phyloP scores from a whole-genome alignment of 805 yeast genomes.

The Martiniozyma abietophila region DNA sequence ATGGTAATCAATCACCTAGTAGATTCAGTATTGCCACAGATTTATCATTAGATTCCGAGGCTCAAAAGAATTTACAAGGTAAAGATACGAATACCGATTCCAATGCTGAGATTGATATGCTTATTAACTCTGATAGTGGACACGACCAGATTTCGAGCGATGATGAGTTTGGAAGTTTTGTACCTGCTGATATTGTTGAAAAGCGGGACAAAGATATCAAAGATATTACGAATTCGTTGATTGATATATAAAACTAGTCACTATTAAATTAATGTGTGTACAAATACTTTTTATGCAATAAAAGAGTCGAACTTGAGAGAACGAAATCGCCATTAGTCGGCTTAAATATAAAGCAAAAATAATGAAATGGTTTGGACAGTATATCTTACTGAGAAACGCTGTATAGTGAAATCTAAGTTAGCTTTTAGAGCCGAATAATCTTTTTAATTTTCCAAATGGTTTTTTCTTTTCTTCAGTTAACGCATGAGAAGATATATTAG shows the following conservation, averaged over 20 bases:
- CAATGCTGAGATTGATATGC: too few species aligned
- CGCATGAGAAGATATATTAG: constrained; percentile 23
- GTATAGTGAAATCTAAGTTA: too few species aligned
- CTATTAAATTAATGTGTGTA: neutral
- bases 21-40: constrained; percentile 11
- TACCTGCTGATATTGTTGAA: constrained; percentile 22
- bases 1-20: too few species aligned
- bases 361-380: too few species aligned
- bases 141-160: too few species aligned
- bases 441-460: constrained; percentile 27
- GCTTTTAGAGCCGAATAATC: constrained; percentile 24
- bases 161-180: constrained; percentile 27
- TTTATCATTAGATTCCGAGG: constrained; percentile 9
- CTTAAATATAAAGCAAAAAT: too few species aligned
- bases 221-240: constrained; percentile 1
- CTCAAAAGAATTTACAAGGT: constrained; percentile 3
- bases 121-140: too few species aligned
- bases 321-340: too few species aligned
- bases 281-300: neutral
- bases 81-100: too few species aligned
- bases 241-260: constrained; percentile 1
- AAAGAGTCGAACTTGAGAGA: too few species aligned
- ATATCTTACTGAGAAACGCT: too few species aligned
- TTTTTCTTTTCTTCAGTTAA: constrained; percentile 21
- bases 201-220: constrained; percentile 5